Percentiles rank a stretch among this genome's conserved stretches.
Conservation (phyloP, 257 asterid species). For the Anisodus acutangulus region DNA sequence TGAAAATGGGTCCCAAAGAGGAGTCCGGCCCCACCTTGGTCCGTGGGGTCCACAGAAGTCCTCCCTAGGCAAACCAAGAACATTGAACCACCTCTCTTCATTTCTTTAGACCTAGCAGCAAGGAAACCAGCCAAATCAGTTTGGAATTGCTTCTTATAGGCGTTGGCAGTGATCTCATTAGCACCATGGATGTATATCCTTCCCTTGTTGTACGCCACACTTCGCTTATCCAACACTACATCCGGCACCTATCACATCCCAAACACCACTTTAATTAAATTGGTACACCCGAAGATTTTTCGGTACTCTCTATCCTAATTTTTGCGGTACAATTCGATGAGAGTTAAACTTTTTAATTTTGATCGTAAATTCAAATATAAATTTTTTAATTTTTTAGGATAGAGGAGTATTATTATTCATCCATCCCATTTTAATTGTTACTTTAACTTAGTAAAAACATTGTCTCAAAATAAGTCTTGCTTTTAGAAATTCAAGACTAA, state of each 20-base stretch:
- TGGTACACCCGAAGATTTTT: too few relatives aligned
- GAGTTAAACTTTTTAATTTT: too few relatives aligned
- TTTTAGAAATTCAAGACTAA: too few relatives aligned
- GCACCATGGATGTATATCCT: slow-evolving; percentile 89
- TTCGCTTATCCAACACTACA: slow-evolving; percentile 67
- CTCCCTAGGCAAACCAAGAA: slow-evolving; percentile 88
- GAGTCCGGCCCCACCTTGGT: slow-evolving; percentile 94
- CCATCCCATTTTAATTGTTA: too few relatives aligned
- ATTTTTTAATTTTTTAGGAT: too few relatives aligned
- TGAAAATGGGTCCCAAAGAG: slow-evolving; percentile 93
- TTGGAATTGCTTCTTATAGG: slow-evolving; percentile 83
- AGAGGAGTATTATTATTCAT: too few relatives aligned
- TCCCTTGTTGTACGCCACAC: slow-evolving; percentile 79
- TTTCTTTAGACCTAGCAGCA: slow-evolving; percentile 67
- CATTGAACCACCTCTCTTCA: slow-evolving; percentile 87
- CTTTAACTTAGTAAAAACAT: too few relatives aligned
- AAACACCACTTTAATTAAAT: background rate
- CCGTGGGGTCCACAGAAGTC: slow-evolving; percentile 73
- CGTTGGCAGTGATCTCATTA: slow-evolving; percentile 62
- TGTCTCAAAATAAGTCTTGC: too few relatives aligned
- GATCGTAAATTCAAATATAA: too few relatives aligned
- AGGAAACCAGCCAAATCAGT: slow-evolving; percentile 67
- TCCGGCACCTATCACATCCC: slow-evolving; percentile 67
- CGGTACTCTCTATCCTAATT: too few relatives aligned
- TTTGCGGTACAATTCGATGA: too few relatives aligned